Evolutionary conservation across 1,284 basidiomycete species (phyloP).

Genomic region (Rhodotorula sp.): DNA sequence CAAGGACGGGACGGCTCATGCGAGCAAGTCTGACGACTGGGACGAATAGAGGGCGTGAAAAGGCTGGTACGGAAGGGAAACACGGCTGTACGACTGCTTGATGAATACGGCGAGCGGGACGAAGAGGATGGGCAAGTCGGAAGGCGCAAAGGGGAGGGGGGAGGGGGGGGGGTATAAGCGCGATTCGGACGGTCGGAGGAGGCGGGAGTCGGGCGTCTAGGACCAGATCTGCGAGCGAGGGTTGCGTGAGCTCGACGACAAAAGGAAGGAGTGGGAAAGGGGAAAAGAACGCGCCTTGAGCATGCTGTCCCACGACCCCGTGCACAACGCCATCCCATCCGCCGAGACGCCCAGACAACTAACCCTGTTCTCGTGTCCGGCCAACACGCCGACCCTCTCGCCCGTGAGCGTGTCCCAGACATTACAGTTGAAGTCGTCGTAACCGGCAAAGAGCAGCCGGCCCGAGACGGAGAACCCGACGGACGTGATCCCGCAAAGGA

Average conservation of each 20-base stretch:
- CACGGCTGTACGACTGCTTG: no score
- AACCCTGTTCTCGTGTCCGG: conserved; percentile 96
- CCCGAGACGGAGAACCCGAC: conserved; percentile 97
- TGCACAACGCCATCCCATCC: conserved; percentile 97
- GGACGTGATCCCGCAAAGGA: conserved; percentile 96
- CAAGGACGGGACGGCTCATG: background rate
- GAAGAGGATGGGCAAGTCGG: background rate
- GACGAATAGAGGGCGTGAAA: background rate
- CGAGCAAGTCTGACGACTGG: background rate
- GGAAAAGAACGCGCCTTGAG: conserved; percentile 67
- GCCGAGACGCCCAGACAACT: conserved; percentile 92
- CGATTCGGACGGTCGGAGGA: background rate
- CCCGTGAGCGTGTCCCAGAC: conserved; percentile 99
- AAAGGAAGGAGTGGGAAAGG: background rate
- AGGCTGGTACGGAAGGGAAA: background rate
- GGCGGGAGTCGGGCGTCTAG: background rate
- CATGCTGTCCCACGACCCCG: conserved; percentile 95
- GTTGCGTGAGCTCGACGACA: background rate
- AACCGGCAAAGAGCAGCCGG: conserved; percentile 94
- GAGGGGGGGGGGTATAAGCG: background rate
- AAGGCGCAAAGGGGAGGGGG: background rate
- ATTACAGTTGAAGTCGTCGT: conserved; percentile 99
- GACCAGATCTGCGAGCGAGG: conserved; percentile 14
- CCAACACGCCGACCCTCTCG: conserved; percentile 92
- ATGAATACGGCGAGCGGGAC: background rate